Evolutionary conservation across 2,329 filamentous ascomycete genomes (phyloP).

Genomic region (Colletotrichum lupini): DNA sequence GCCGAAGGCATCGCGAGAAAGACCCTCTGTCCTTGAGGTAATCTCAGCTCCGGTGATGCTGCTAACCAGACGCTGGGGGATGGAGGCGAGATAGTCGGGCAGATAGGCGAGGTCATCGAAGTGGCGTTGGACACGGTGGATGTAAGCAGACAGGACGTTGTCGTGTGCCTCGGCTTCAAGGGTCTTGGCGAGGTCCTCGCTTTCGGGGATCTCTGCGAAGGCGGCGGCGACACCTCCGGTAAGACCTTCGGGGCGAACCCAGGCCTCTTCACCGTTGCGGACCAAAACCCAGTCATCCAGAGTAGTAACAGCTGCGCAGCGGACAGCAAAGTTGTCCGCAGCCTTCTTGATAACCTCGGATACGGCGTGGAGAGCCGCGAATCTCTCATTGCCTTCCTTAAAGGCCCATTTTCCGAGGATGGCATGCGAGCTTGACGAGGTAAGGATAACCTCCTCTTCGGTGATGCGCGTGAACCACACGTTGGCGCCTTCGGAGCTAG

Average conservation of each 20-base stretch:
- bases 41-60: conserved; percentile 70
- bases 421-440: conserved; percentile 82
- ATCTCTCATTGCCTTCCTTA: conserved; percentile 53
- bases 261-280: conserved; percentile 82
- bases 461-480: conserved; percentile 91
- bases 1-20: conserved; percentile 82
- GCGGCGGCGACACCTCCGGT: conserved; percentile 82
- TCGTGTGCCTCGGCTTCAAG: conserved; percentile 88
- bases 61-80: conserved; percentile 76
- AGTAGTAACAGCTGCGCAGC: conserved; percentile 77
- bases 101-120: conserved; percentile 80
- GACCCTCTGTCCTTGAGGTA: conserved; percentile 53
- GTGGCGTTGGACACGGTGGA: conserved; percentile 88
- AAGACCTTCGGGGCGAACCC: conserved; percentile 85
- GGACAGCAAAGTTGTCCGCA: conserved; percentile 76
- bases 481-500: conserved; percentile 80
- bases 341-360: conserved; percentile 85
- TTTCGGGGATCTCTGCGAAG: conserved; percentile 81
- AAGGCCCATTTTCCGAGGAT: conserved; percentile 80
- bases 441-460: conserved; percentile 76
- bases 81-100: conserved; percentile 75
- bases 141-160: conserved; percentile 83
- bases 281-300: conserved; percentile 84
- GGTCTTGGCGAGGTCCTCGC: conserved; percentile 80
- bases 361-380: conserved; percentile 72